Evolutionary conservation across 345 rosid species (phyloP).

Genomic region (Salix purpurea): DNA sequence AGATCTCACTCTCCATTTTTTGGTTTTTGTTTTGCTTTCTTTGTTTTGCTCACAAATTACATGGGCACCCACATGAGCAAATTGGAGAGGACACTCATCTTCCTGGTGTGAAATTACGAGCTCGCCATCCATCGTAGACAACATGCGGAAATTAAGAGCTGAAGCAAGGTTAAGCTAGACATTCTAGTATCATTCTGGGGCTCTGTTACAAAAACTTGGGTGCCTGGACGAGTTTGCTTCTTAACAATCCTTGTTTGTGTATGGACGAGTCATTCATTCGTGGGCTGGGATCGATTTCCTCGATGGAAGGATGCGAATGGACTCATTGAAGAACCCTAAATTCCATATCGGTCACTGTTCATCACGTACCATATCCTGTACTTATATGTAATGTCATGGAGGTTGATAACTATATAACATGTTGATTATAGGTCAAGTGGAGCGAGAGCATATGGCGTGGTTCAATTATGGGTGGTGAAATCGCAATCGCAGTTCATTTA

Average conservation of each 20-base stretch:
- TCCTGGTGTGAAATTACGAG: not conserved
- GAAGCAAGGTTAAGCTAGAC: not conserved
- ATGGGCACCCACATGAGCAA: not conserved
- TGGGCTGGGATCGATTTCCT: not conserved
- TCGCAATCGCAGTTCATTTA: not conserved
- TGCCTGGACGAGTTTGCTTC: not conserved
- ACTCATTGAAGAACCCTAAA: not conserved
- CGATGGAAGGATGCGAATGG: not conserved
- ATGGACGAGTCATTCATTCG: not conserved
- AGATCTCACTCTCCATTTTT: not conserved
- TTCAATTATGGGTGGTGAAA: not conserved
- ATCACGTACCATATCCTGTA: conserved; percentile 16
- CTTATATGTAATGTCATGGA: conserved; percentile 2
- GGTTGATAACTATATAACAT: conserved; percentile 2
- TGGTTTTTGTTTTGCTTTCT: not conserved
- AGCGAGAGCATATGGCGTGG: conserved; percentile 6
- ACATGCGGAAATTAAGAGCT: not conserved
- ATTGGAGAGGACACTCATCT: not conserved
- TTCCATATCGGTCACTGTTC: conserved; percentile 6
- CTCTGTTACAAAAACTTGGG: not conserved
- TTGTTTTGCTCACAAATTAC: too few relatives aligned
- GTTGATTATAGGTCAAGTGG: conserved; percentile 2
- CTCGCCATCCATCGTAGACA: not conserved
- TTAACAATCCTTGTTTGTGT: not conserved
- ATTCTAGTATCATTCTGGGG: not conserved